Evolutionary conservation across 2,329 filamentous ascomycete species (phyloP).

Genomic region (Diaporthe citri): DNA sequence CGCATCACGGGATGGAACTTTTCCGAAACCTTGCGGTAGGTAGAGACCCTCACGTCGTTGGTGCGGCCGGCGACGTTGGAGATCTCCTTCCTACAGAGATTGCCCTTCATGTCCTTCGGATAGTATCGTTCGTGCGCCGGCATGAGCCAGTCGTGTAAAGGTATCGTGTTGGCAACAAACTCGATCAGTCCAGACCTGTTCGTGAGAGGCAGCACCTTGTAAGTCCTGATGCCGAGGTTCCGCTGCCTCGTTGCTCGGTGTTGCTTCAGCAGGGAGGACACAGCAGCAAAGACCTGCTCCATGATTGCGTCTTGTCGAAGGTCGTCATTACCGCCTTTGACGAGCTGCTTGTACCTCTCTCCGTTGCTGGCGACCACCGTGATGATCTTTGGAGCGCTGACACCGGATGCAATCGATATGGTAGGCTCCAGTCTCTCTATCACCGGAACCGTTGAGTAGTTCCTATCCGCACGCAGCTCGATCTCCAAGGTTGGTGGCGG

Average conservation of each 20-base stretch:
- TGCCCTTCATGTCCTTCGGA: constrained; percentile 84
- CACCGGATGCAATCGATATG: constrained; percentile 88
- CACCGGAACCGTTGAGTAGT: constrained; percentile 83
- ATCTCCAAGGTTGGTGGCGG: constrained; percentile 93
- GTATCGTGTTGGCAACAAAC: constrained; percentile 94
- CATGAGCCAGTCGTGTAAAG: constrained; percentile 91
- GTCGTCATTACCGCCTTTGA: constrained; percentile 96
- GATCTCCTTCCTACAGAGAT: constrained; percentile 84
- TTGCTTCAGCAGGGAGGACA: constrained; percentile 88
- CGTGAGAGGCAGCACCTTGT: constrained; percentile 94
- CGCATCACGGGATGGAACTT: constrained; percentile 93
- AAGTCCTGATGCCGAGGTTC: constrained; percentile 91
- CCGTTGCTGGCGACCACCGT: constrained; percentile 85
- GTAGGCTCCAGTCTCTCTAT: constrained; percentile 78
- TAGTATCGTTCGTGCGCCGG: constrained; percentile 90
- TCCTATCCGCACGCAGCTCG: constrained; percentile 76
- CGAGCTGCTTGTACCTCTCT: constrained; percentile 85
- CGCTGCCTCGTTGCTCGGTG: constrained; percentile 90
- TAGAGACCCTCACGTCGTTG: constrained; percentile 77
- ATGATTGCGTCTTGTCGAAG: constrained; percentile 97
- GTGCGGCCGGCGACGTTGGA: constrained; percentile 77
- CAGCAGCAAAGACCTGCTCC: constrained; percentile 99
- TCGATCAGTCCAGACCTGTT: constrained; percentile 92
- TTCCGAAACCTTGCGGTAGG: constrained; percentile 83
- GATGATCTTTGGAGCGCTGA: constrained; percentile 94